These are phyloP conservation scores for Populus alba DNA, from an alignment of 345 rosid species.

Conservation along the genomic window DNA sequence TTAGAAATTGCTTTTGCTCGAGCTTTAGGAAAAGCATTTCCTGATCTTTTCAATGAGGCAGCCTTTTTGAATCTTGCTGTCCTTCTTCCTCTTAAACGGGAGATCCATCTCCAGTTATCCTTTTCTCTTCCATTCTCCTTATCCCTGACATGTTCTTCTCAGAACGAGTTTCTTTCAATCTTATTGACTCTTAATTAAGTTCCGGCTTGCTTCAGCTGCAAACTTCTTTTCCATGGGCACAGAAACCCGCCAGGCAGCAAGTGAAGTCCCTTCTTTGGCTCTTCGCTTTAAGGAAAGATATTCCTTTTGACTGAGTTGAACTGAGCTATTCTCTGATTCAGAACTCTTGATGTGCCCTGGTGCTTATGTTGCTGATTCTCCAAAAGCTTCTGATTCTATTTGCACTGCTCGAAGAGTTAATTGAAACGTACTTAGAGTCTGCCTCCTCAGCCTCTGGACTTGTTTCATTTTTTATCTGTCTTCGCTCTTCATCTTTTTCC, in stretches of 20 bases:
- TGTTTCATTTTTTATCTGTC: constrained; percentile 33
- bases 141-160: constrained; percentile 2
- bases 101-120: neutral
- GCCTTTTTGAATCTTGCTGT: constrained; percentile 4
- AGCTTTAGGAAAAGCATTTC: constrained; percentile 32
- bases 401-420: constrained; percentile 34
- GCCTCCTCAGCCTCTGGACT: neutral
- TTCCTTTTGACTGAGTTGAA: constrained; percentile 35
- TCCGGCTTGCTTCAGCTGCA: constrained; percentile 38
- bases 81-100: constrained; percentile 16
- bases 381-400: constrained; percentile 44
- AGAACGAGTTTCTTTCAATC: constrained; percentile 20
- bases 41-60: neutral
- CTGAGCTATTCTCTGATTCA: constrained; percentile 16
- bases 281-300: constrained; percentile 32
- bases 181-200: constrained; percentile 30
- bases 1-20: constrained; percentile 14
- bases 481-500: constrained; percentile 13
- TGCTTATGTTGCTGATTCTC: constrained; percentile 35
- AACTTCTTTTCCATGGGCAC: constrained; percentile 46
- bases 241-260: constrained; percentile 44
- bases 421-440: constrained; percentile 21
- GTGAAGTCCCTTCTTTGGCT: constrained; percentile 44
- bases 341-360: constrained; percentile 15
- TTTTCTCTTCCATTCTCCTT: neutral